A percentile compares a stretch with the other conserved stretches of the same genome.
Conservation (phyloP, 805 yeast genomes). For the Metschnikowia peoriensis region DNA sequence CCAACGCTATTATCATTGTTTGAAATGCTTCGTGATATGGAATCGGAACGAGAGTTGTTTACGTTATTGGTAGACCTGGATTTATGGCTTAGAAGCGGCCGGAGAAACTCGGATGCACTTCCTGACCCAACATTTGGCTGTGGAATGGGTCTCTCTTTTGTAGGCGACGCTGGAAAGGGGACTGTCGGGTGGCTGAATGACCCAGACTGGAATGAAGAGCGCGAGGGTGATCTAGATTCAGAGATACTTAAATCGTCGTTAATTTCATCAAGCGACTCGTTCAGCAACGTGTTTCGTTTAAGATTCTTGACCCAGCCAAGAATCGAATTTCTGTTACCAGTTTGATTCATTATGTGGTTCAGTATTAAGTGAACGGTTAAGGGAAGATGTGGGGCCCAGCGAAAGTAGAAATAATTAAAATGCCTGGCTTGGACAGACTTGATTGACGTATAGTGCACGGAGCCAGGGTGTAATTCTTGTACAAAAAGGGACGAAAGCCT, state of each 20-base stretch:
- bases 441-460: not conserved
- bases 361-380: not conserved
- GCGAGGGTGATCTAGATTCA: slow-evolving; percentile 22
- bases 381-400: not conserved
- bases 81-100: slow-evolving; percentile 51
- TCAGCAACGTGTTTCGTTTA: slow-evolving; percentile 37
- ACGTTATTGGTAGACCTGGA: slow-evolving; percentile 50
- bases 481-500: not conserved
- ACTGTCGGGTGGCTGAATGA: slow-evolving; percentile 15
- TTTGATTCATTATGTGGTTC: slow-evolving; percentile 31
- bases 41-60: slow-evolving; percentile 38
- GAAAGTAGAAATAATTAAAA: not conserved
- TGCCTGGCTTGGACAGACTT: not conserved
- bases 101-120: slow-evolving; percentile 26
- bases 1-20: slow-evolving; percentile 13
- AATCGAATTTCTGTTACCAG: slow-evolving; percentile 39
- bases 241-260: slow-evolving; percentile 19
- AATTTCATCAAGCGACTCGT: slow-evolving; percentile 39
- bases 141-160: slow-evolving; percentile 8
- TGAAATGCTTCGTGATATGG: slow-evolving; percentile 21
- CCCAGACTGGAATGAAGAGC: slow-evolving; percentile 14
- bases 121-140: slow-evolving; percentile 6
- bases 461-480: not conserved
- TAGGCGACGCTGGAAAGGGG: slow-evolving; percentile 13
- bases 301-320: slow-evolving; percentile 47